These are phyloP conservation scores for Picochlorum sp. DNA, from an alignment of 139 green algal genomes.

Conservation along the genomic window DNA sequence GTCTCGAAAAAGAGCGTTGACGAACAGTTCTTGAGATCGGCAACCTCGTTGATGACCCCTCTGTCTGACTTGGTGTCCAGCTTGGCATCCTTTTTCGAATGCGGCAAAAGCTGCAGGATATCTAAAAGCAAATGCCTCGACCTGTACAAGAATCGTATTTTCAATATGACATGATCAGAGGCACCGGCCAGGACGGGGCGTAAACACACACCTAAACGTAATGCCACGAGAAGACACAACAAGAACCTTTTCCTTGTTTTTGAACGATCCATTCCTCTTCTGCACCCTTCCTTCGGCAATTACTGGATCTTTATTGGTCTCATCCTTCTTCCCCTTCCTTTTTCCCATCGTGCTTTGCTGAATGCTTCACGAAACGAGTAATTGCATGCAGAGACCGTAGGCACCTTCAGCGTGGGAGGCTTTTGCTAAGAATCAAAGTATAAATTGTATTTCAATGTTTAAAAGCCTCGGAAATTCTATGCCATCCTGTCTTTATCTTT, in stretches of 20 bases:
- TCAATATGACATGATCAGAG: not conserved
- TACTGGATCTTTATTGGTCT: not conserved
- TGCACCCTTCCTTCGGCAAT: not conserved
- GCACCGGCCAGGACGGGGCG: not conserved
- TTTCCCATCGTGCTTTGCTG: not conserved
- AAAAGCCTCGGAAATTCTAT: no score
- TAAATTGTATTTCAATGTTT: no score
- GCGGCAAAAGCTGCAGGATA: conserved; percentile 78
- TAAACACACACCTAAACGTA: conserved; percentile 16
- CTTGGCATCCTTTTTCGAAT: conserved; percentile 94
- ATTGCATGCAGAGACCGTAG: no score
- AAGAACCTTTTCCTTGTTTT: conserved; percentile 20
- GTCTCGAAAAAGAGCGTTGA: conserved; percentile 90
- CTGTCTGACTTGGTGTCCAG: conserved; percentile 91
- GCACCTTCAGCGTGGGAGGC: no score
- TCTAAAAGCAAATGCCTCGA: conserved; percentile 92
- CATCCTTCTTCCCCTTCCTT: not conserved
- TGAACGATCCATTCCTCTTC: conserved; percentile 10
- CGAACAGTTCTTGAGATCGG: conserved; percentile 89
- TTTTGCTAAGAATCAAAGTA: no score
- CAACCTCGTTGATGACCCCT: conserved; percentile 86
- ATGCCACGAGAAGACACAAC: conserved; percentile 20
- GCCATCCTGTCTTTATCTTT: no score
- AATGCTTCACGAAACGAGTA: no score
- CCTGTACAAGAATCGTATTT: conserved; percentile 33